Conservation (phyloP, 2,329 filamentous ascomycete species). For the Lachnellula arida region DNA sequence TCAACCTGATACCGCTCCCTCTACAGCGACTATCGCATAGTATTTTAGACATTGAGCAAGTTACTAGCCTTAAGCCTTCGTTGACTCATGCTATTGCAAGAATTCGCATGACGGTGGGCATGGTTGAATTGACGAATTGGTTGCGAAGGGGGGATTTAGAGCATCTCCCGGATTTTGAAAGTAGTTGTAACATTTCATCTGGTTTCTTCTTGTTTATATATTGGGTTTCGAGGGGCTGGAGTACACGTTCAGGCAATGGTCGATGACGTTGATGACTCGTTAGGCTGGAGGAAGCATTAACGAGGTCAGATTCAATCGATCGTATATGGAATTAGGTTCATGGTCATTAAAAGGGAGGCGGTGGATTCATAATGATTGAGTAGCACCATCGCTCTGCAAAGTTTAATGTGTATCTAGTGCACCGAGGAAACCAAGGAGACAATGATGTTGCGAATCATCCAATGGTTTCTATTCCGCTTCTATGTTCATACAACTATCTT, state of each 20-base stretch:
- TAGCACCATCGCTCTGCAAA: too few relatives aligned
- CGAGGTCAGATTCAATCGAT: not conserved
- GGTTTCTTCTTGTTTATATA: not conserved
- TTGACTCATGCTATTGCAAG: constrained; percentile 15
- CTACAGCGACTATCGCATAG: constrained; percentile 17
- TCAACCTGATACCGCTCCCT: constrained; percentile 26
- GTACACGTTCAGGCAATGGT: too few relatives aligned
- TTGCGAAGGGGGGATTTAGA: not conserved
- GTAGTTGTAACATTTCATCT: not conserved
- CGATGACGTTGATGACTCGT: not conserved
- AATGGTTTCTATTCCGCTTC: too few relatives aligned
- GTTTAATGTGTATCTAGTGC: too few relatives aligned
- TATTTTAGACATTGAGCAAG: constrained; percentile 19
- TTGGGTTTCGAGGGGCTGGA: too few relatives aligned
- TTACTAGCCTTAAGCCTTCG: constrained; percentile 20
- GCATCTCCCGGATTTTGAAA: not conserved
- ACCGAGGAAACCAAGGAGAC: too few relatives aligned
- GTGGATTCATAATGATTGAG: too few relatives aligned
- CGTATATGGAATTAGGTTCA: not conserved
- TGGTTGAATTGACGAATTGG: constrained; percentile 6
- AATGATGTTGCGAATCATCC: too few relatives aligned
- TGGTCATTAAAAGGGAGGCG: not conserved
- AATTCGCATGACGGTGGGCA: constrained; percentile 7
- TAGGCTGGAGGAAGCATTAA: too few relatives aligned
- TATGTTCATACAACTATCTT: not conserved